Percentiles rank a stretch among this genome's conserved stretches.
Conservation (phyloP, 2,329 filamentous ascomycete genomes). For the Fusarium algeriense region DNA sequence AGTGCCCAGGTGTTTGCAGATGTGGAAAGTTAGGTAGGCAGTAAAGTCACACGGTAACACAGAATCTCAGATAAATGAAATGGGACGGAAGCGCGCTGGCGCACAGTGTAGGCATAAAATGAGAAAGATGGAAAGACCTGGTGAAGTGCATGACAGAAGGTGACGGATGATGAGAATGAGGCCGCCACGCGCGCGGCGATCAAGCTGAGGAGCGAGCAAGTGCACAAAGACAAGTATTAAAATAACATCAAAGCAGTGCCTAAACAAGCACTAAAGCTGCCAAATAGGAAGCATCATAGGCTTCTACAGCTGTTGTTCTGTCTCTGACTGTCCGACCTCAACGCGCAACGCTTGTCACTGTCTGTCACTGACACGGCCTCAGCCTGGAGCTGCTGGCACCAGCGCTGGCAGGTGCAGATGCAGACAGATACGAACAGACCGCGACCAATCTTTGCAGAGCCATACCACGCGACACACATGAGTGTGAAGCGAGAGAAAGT, state of each 20-base stretch:
- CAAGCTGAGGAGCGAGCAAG: background rate
- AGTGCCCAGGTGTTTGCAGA: background rate
- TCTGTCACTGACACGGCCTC: slow-evolving; percentile 21
- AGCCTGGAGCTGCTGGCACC: background rate
- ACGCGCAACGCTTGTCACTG: slow-evolving; percentile 32
- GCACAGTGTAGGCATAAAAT: background rate
- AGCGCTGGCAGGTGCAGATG: slow-evolving; percentile 1
- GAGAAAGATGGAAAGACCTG: background rate
- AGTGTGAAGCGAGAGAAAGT: slow-evolving; percentile 18
- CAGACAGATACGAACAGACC: slow-evolving; percentile 16
- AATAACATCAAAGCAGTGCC: background rate
- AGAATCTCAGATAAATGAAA: slow-evolving; percentile 1
- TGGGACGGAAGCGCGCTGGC: slow-evolving; percentile 15
- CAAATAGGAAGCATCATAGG: slow-evolving; percentile 25
- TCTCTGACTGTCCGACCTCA: slow-evolving; percentile 37
- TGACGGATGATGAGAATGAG: slow-evolving; percentile 12
- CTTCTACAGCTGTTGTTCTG: slow-evolving; percentile 12
- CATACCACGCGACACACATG: slow-evolving; percentile 29
- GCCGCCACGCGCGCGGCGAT: slow-evolving; percentile 7
- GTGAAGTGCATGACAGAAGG: background rate
- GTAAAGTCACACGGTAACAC: slow-evolving; percentile 22
- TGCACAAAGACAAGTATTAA: background rate
- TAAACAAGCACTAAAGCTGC: slow-evolving; percentile 5
- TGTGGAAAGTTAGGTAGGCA: slow-evolving; percentile 4
- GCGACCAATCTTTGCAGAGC: slow-evolving; percentile 29